Evolutionary conservation across 208 protist species (phyloP).

Genomic region (Crithidia sp.): DNA sequence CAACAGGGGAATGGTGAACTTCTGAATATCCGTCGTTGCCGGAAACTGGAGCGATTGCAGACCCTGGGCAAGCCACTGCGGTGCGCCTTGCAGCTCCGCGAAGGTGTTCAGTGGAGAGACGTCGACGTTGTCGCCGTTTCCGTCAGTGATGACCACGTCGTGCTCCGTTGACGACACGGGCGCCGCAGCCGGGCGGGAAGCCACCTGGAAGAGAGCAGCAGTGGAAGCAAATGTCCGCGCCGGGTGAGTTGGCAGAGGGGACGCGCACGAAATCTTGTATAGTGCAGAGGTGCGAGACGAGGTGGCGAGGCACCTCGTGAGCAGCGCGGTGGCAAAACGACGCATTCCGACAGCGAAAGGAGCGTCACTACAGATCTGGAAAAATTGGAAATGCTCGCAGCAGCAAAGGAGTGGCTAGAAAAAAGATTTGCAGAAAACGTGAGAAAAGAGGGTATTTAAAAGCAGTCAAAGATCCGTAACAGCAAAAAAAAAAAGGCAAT

Average conservation of each 20-base stretch:
- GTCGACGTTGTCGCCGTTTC: conserved; percentile 42
- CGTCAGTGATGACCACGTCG: conserved; percentile 65
- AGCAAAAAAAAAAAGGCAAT: no score
- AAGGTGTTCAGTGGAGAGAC: conserved; percentile 74
- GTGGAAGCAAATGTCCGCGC: not conserved
- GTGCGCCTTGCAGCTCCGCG: conserved; percentile 50
- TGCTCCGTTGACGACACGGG: conserved; percentile 17
- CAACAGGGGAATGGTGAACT: conserved; percentile 86
- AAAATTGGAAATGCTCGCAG: not conserved
- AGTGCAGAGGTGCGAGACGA: not conserved
- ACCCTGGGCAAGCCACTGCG: conserved; percentile 70
- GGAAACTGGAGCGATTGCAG: conserved; percentile 62
- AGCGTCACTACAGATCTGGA: not conserved
- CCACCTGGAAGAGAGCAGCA: not conserved
- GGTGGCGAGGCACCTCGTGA: conserved; percentile 5
- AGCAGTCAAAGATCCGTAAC: no score
- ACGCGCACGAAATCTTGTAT: not conserved
- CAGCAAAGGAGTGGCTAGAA: not conserved
- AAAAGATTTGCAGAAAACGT: not conserved
- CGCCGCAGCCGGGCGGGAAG: not conserved
- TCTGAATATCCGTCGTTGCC: conserved; percentile 87
- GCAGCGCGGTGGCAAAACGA: conserved; percentile 13
- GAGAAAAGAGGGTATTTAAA: not conserved
- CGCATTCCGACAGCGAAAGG: conserved; percentile 7
- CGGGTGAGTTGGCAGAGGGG: not conserved